Conservation (phyloP, 2,329 filamentous ascomycete genomes). For the Aspergillus quadrilineatus region DNA sequence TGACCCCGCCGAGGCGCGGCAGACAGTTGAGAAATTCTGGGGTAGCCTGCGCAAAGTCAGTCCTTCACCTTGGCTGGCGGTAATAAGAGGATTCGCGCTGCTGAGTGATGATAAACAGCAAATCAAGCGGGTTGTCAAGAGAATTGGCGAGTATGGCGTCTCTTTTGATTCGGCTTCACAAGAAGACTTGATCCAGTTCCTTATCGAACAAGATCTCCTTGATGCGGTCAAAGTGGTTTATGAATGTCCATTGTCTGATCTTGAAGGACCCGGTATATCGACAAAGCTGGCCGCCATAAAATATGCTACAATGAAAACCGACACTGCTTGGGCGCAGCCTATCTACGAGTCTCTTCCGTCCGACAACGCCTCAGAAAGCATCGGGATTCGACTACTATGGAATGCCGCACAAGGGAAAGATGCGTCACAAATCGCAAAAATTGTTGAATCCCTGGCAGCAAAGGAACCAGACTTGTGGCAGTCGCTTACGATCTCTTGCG, state of each 20-base stretch:
- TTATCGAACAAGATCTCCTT: constrained; percentile 57
- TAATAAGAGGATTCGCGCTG: constrained; percentile 62
- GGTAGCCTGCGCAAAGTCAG: constrained; percentile 30
- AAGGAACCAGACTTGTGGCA: constrained; percentile 45
- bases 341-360: constrained; percentile 54
- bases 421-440: constrained; percentile 69
- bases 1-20: constrained; percentile 54
- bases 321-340: constrained; percentile 61
- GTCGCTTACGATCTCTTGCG: constrained; percentile 65
- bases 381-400: constrained; percentile 75
- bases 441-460: constrained; percentile 66
- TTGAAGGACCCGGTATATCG: constrained; percentile 42
- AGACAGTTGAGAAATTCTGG: constrained; percentile 46
- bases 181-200: constrained; percentile 60
- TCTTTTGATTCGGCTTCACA: constrained; percentile 45
- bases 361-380: constrained; percentile 56
- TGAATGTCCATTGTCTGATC: constrained; percentile 50
- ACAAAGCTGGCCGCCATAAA: constrained; percentile 58
- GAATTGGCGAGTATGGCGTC: constrained; percentile 55
- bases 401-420: constrained; percentile 70
- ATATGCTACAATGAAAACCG: constrained; percentile 60
- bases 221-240: constrained; percentile 69
- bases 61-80: constrained; percentile 46
- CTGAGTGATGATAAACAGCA: constrained; percentile 56
- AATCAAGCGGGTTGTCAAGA: constrained; percentile 58